Conservation (phyloP, 2,329 filamentous ascomycete genomes). For the Paecilomyces formosus region DNA sequence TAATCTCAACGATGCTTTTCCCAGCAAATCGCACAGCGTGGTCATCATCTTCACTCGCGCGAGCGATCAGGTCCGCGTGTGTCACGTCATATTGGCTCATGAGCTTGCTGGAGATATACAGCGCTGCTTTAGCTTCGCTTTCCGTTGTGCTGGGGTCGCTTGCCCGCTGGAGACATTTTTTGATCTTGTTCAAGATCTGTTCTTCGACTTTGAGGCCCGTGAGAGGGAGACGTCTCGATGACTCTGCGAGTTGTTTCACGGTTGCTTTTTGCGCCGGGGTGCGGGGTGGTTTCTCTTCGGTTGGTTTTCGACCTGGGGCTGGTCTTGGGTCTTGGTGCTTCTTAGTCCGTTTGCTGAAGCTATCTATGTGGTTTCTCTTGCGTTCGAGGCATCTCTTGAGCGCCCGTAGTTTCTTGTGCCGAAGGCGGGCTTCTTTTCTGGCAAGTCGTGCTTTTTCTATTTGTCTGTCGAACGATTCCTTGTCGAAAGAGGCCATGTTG, state of each 20-base stretch:
- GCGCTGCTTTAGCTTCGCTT: neutral
- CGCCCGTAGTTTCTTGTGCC: neutral
- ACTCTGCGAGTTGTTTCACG: neutral
- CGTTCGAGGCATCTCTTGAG: neutral
- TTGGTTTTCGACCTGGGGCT: neutral
- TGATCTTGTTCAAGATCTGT: neutral
- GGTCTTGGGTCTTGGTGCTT: neutral
- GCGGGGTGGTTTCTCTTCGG: neutral
- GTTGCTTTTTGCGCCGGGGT: neutral
- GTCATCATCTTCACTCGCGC: neutral
- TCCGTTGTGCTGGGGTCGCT: neutral
- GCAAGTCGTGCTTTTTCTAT: neutral
- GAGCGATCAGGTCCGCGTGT: conserved; percentile 7
- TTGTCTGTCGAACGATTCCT: too few species aligned
- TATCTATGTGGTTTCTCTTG: neutral
- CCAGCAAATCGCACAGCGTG: neutral
- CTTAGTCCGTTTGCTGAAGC: neutral
- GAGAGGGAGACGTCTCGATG: neutral
- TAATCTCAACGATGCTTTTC: conserved; percentile 3
- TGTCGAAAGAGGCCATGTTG: too few species aligned
- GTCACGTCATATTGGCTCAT: conserved; percentile 8
- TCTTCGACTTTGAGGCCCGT: neutral
- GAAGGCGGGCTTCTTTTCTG: neutral
- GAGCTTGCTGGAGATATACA: neutral
- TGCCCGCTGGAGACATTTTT: neutral